Percentiles rank a stretch among this genome's conserved stretches.
Conservation (phyloP, 2,329 filamentous ascomycete species). For the Penicillium sp. region DNA sequence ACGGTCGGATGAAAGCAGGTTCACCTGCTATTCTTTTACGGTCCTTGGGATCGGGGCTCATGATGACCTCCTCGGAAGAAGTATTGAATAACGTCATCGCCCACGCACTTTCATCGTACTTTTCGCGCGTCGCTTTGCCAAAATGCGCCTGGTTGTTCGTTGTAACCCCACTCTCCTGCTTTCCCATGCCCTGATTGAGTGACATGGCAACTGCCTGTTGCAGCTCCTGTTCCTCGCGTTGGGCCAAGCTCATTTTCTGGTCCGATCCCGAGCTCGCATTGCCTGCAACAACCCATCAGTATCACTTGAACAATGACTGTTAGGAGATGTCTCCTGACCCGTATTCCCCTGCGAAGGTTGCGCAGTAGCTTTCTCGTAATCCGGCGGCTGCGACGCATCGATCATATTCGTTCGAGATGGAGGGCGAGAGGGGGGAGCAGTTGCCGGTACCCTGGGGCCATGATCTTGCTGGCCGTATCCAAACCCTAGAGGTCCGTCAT, state of each 20-base stretch:
- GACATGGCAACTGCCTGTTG: constrained; percentile 54
- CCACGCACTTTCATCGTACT: constrained; percentile 61
- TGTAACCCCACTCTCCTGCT: constrained; percentile 61
- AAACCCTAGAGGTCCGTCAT: constrained; percentile 35
- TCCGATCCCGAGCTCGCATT: constrained; percentile 28
- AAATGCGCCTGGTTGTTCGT: constrained; percentile 48
- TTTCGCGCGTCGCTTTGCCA: constrained; percentile 58
- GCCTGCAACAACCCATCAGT: neutral
- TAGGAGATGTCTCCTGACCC: constrained; percentile 21
- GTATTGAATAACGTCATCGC: constrained; percentile 57
- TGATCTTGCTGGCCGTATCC: constrained; percentile 43
- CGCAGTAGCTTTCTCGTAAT: constrained; percentile 29
- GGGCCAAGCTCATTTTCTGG: constrained; percentile 43
- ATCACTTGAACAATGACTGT: constrained; percentile 19
- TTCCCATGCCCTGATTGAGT: constrained; percentile 45
- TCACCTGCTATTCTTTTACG: constrained; percentile 53
- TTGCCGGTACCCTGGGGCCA: constrained; percentile 38
- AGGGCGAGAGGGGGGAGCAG: constrained; percentile 51
- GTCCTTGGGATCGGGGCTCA: constrained; percentile 57
- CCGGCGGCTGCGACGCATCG: constrained; percentile 24
- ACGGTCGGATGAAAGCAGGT: constrained; percentile 63
- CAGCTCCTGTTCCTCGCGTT: constrained; percentile 50
- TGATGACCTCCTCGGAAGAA: constrained; percentile 56
- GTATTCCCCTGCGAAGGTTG: constrained; percentile 32
- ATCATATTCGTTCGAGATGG: constrained; percentile 48